Percentiles rank a stretch among this genome's conserved stretches.
These are phyloP conservation scores for Ambrosiella xylebori DNA, from an alignment of 2,329 filamentous ascomycete genomes.

Conservation along the genomic window DNA sequence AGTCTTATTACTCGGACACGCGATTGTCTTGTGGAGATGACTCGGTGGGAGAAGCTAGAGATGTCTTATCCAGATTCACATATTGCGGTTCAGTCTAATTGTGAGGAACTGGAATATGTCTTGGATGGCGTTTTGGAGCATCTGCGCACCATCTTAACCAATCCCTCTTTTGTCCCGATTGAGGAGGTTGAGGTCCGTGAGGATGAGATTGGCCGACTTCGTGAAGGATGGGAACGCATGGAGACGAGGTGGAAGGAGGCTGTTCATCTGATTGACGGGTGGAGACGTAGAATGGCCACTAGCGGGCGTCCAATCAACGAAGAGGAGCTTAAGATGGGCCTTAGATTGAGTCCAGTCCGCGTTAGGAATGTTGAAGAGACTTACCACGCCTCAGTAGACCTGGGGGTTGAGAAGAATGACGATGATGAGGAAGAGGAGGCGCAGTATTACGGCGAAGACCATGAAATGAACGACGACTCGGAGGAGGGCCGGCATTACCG, in stretches of 20 bases:
- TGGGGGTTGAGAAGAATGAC: conserved; percentile 15
- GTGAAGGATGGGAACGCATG: conserved; percentile 85
- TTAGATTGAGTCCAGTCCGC: conserved; percentile 44
- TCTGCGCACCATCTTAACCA: conserved; percentile 69
- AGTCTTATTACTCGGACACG: conserved; percentile 55
- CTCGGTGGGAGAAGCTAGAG: conserved; percentile 32
- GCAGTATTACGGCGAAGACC: not conserved
- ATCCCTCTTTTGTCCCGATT: conserved; percentile 87
- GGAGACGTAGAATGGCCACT: conserved; percentile 65
- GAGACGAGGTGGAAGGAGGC: conserved; percentile 81
- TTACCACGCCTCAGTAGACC: conserved; percentile 17
- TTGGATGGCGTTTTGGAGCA: conserved; percentile 66
- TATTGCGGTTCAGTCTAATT: conserved; percentile 22
- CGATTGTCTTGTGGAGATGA: conserved; percentile 52
- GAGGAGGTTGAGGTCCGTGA: conserved; percentile 90
- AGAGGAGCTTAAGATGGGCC: conserved; percentile 49
- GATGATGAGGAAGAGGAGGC: conserved; percentile 5
- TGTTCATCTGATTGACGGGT: conserved; percentile 76
- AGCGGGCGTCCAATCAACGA: conserved; percentile 53
- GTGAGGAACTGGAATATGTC: conserved; percentile 53
- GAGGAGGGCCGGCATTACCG: conserved; percentile 18
- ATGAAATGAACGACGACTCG: not conserved
- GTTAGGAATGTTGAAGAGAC: conserved; percentile 35
- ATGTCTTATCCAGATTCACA: conserved; percentile 14
- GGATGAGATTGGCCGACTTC: conserved; percentile 69